phyloP scores from a whole-genome alignment of 768 basidiomycete genomes.

The Flagelloscypha sp. region DNA sequence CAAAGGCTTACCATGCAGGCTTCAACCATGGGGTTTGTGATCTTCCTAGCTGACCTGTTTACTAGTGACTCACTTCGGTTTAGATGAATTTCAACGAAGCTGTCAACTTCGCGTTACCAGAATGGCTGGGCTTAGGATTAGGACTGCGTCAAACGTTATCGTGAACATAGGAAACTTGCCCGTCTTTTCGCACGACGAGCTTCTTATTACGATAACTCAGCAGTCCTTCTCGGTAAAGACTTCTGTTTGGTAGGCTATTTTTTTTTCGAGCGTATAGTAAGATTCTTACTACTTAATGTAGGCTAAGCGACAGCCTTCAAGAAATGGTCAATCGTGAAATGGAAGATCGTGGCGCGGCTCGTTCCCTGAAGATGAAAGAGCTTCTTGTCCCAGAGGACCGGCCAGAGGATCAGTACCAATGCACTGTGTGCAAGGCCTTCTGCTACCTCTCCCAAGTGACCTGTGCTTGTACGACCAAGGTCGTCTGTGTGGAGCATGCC shows the following conservation, averaged over 20 bases:
- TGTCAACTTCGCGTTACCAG: conserved; percentile 94
- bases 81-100: conserved; percentile 99
- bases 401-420: conserved; percentile 93
- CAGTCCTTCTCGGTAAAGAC: conserved; percentile 90
- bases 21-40: conserved; percentile 93
- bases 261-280: neutral
- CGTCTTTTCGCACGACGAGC: conserved; percentile 97
- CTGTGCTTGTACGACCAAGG: conserved; percentile 68
- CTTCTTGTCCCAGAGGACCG: conserved; percentile 71
- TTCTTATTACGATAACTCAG: conserved; percentile 95
- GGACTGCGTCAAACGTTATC: conserved; percentile 84
- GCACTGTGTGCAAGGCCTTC: conserved; percentile 85
- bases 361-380: conserved; percentile 55
- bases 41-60: conserved; percentile 6
- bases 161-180: conserved; percentile 87
- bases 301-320: conserved; percentile 75
- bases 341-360: conserved; percentile 52
- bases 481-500: conserved; percentile 82
- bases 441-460: conserved; percentile 92
- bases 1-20: conserved; percentile 95
- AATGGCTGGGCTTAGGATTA: conserved; percentile 87
- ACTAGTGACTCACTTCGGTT: conserved; percentile 17
- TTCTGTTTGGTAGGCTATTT: conserved; percentile 69
- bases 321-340: conserved; percentile 90
- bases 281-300: conserved; percentile 21